Conservation (phyloP, 2,329 filamentous ascomycete species). For the Magnaporthiopsis poae region DNA sequence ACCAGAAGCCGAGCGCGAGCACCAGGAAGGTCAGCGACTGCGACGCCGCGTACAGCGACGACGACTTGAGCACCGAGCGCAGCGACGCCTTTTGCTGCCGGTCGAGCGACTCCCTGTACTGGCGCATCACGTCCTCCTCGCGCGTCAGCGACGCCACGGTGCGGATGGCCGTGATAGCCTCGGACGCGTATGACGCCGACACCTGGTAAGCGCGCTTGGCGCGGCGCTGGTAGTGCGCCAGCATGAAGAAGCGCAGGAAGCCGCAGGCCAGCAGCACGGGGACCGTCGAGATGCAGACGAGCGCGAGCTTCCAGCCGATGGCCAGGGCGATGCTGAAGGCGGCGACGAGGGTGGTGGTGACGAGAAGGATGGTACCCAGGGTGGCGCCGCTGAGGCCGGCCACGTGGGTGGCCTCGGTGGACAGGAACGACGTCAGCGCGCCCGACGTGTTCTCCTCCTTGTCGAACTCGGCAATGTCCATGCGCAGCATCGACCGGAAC, state of each 20-base stretch:
- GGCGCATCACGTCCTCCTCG: conserved; percentile 65
- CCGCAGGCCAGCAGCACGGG: conserved; percentile 30
- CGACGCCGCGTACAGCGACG: conserved; percentile 68
- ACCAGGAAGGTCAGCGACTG: conserved; percentile 77
- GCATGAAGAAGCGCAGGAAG: conserved; percentile 50
- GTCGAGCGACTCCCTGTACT: conserved; percentile 60
- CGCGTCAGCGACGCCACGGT: conserved; percentile 86
- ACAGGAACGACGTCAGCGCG: conserved; percentile 77
- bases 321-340: conserved; percentile 45
- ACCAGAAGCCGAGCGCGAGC: conserved; percentile 87
- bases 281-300: conserved; percentile 32
- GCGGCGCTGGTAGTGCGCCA: conserved; percentile 63
- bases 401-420: conserved; percentile 79
- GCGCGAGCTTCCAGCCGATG: conserved; percentile 34
- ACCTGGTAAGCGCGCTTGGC: conserved; percentile 70
- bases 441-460: conserved; percentile 80
- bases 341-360: conserved; percentile 66
- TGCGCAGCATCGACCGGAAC: conserved; percentile 79
- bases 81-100: conserved; percentile 59
- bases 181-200: conserved; percentile 80
- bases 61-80: conserved; percentile 65
- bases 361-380: conserved; percentile 74
- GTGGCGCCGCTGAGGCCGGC: conserved; percentile 81
- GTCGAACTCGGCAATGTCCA: conserved; percentile 90
- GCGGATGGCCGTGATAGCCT: conserved; percentile 86